Evolutionary conservation across 352 stramenopile genomes (phyloP).

Genomic region (Phytophthora capsici): DNA sequence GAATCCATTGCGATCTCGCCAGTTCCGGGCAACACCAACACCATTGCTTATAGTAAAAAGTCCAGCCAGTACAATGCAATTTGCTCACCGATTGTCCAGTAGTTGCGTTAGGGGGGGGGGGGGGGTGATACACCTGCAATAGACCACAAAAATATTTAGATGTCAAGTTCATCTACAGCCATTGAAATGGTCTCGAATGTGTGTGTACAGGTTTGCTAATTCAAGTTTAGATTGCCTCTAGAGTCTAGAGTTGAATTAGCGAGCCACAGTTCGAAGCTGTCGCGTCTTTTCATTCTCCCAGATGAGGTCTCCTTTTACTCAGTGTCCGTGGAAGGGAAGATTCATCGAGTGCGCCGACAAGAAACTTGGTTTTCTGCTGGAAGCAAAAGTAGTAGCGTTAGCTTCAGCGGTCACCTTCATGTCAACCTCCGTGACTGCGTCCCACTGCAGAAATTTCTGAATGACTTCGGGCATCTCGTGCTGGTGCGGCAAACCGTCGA

Average conservation of each 20-base stretch:
- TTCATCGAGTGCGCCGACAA: constrained; percentile 77
- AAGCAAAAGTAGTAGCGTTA: constrained; percentile 39
- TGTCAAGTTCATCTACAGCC: neutral
- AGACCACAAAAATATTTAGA: too few species aligned
- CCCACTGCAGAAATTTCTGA: constrained; percentile 61
- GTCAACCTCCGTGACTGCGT: constrained; percentile 51
- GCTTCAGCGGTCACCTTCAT: constrained; percentile 60
- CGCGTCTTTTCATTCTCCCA: neutral
- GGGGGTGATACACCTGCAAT: too few species aligned
- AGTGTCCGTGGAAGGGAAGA: constrained; percentile 45
- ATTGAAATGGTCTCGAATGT: constrained; percentile 4
- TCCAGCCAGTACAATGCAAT: constrained; percentile 18
- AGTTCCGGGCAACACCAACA: neutral
- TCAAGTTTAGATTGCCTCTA: neutral
- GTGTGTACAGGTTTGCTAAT: constrained; percentile 9
- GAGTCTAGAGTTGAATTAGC: neutral
- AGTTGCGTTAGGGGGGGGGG: too few species aligned
- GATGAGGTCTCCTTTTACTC: constrained; percentile 8
- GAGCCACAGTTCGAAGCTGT: neutral
- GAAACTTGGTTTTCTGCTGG: constrained; percentile 38
- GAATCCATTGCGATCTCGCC: constrained; percentile 20
- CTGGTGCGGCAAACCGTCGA: constrained; percentile 48
- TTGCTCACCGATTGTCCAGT: constrained; percentile 19
- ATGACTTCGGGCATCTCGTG: constrained; percentile 58
- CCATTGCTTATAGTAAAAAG: constrained; percentile 9